Evolutionary conservation across 2,329 filamentous ascomycete genomes (phyloP), one percentile per base, ranked within the genome.

Genomic region (Arthrobotrys iridis): DNA sequence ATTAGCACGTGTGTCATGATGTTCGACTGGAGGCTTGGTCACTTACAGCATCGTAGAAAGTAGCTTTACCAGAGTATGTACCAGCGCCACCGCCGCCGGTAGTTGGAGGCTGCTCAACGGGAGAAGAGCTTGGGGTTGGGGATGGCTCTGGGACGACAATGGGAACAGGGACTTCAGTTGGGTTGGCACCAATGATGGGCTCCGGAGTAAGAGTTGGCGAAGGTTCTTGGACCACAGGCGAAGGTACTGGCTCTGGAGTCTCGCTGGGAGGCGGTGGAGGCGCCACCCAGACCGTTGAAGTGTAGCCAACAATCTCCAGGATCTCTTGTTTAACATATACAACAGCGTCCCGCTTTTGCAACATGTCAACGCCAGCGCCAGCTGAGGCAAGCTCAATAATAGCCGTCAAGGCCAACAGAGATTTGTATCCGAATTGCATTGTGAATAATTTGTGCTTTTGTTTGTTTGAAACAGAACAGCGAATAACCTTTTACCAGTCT

Each of bases 161-260:
- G 4, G 46, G 37, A 8, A 28, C n/a, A 2, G 59, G 52, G 11
- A 20, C 30, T 8, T 46, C 37, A 13, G 40, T 28, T 18, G 83
- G 83, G 37, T 82, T 78, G 64, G 84, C 80, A 55, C 81, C 82
- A 13, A 80, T 30, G 41, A 80, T 77, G 18, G 82, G 77, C 74
- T 84, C 84, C 76, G 57, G 62, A 2, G 45, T 67, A 7, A 57
- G 60, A 0, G 59, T 35, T n/a, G 22, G 35, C 13, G 20, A 15
- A 60, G 65, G 50, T 37, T 43, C 37, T n/a, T n/a, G n/a, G 28
- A 60, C 57, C 33, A 45, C 57, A 10, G 46, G 46, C 46, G 33
- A 26, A 20, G 46, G 46, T 15, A 24, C 46, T 52, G 46, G 46
- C 10, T 3, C 22, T 41, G 60, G 30, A 48, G 55, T 67, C 46